phyloP scores from a whole-genome alignment of 148 eudicot genomes.

The Mesembryanthemum crystallinum region DNA sequence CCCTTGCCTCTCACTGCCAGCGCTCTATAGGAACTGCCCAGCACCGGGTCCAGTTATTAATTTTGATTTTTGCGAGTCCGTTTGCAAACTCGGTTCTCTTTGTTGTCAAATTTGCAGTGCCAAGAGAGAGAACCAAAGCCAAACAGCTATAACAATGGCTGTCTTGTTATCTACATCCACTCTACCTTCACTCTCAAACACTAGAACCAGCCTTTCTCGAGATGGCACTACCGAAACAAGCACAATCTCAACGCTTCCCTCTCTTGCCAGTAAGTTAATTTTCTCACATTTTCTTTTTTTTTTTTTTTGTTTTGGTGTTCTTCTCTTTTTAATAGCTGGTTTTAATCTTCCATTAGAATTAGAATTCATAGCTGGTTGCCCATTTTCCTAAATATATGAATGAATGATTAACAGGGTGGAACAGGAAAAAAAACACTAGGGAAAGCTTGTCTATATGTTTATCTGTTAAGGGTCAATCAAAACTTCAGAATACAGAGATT shows the following conservation, averaged over 20 bases:
- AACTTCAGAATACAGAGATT: conserved; percentile 34
- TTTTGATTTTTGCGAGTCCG: no score
- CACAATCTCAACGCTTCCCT: conserved; percentile 21
- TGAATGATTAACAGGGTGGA: conserved; percentile 33
- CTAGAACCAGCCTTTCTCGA: conserved; percentile 23
- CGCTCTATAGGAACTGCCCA: no score
- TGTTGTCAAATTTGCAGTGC: no score
- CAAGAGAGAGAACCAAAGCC: no score
- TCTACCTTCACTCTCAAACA: conserved; percentile 32
- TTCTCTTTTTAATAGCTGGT: neutral
- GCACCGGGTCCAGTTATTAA: no score
- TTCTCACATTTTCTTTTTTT: neutral
- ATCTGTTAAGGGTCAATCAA: conserved; percentile 47
- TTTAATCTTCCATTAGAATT: neutral
- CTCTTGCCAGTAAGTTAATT: conserved; percentile 35
- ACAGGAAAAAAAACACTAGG: conserved; percentile 26
- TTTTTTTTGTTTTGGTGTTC: neutral
- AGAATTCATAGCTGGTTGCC: no score
- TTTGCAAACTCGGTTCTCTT: no score
- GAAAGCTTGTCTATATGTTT: conserved; percentile 32
- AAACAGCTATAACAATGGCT: conserved; percentile 33
- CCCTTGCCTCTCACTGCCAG: no score
- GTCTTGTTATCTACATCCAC: conserved; percentile 40
- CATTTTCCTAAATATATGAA: conserved; percentile 16
- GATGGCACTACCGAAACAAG: conserved; percentile 19